These are phyloP conservation scores for Fusarium sp. DNA, from an alignment of 2,329 filamentous ascomycete species.

Conservation along the genomic window DNA sequence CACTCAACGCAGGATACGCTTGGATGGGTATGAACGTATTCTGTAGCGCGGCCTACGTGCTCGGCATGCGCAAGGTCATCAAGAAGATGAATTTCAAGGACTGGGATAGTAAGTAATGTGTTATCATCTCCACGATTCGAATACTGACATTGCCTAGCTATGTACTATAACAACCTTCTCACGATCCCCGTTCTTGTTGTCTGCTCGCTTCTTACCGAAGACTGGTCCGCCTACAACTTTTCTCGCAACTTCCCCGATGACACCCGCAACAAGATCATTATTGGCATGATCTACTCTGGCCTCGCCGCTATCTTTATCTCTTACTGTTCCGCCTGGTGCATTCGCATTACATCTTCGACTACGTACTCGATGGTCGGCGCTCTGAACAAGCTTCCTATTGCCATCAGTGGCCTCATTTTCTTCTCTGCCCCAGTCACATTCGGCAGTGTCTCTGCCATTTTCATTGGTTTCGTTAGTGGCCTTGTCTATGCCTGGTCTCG, in stretches of 20 bases:
- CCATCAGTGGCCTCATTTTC: conserved; percentile 92
- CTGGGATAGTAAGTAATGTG: conserved; percentile 87
- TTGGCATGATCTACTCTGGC: conserved; percentile 95
- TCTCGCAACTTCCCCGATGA: conserved; percentile 89
- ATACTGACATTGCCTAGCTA: conserved; percentile 74
- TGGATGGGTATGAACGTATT: conserved; percentile 99
- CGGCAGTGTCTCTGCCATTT: conserved; percentile 91
- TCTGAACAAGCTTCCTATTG: conserved; percentile 97
- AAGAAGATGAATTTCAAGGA: conserved; percentile 99
- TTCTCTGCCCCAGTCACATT: conserved; percentile 95
- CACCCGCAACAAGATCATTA: conserved; percentile 82
- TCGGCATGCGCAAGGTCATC: conserved; percentile 98
- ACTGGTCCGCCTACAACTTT: conserved; percentile 92
- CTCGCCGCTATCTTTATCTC: conserved; percentile 97
- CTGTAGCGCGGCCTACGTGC: conserved; percentile 89
- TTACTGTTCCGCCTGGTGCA: conserved; percentile 99
- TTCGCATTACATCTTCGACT: conserved; percentile 95
- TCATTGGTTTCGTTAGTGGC: conserved; percentile 91
- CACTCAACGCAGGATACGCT: conserved; percentile 92
- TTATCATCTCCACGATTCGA: conserved; percentile 12
- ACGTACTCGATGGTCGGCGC: conserved; percentile 99
- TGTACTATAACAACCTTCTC: conserved; percentile 99
- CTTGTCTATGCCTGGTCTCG: conserved; percentile 81
- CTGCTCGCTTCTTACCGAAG: conserved; percentile 86
- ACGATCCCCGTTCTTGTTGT: conserved; percentile 92